Evolutionary conservation across 2,329 filamentous ascomycete genomes (phyloP).

Genomic region (Aspergillus floridensis): DNA sequence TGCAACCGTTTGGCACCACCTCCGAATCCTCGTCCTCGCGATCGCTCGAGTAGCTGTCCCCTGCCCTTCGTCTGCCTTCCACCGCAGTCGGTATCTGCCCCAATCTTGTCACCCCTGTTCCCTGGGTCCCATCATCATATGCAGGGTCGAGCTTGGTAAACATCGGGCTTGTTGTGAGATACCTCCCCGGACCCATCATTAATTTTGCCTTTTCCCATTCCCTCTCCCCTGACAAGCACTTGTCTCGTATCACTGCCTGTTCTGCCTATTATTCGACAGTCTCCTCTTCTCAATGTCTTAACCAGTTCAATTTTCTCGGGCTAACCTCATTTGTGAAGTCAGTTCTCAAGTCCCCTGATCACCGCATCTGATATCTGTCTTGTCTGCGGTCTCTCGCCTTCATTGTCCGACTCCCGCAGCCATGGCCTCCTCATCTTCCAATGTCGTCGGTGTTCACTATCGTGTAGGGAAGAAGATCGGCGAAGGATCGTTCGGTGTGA

Average conservation of each 20-base stretch:
- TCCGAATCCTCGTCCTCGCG: conserved; percentile 7
- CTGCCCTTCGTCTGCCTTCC: conserved; percentile 2
- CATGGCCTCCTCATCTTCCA: conserved; percentile 88
- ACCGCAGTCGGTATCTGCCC: conserved; percentile 8
- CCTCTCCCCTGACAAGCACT: not conserved
- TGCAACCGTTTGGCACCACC: not conserved
- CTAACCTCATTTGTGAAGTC: conserved; percentile 21
- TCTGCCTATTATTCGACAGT: too few species aligned
- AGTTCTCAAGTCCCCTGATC: conserved; percentile 15
- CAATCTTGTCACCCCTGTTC: conserved; percentile 1
- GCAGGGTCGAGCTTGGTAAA: conserved; percentile 21
- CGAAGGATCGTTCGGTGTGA: conserved; percentile 97
- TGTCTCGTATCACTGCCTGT: not conserved
- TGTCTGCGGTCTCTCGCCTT: conserved; percentile 14
- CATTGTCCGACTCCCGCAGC: conserved; percentile 8
- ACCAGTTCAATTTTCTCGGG: not conserved
- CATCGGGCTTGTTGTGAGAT: conserved; percentile 17
- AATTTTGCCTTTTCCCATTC: not conserved
- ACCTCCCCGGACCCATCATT: not conserved
- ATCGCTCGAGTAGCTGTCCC: conserved; percentile 9
- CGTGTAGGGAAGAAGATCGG: conserved; percentile 99
- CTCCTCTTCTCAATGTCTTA: too few species aligned
- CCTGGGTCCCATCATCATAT: conserved; percentile 13
- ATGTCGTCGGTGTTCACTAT: conserved; percentile 98
- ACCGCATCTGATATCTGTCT: conserved; percentile 12